Evolutionary conservation across 2,329 filamentous ascomycete species (phyloP), one percentile per base, ranked within the genome.

Genomic region (Sarocladium kiliense): DNA sequence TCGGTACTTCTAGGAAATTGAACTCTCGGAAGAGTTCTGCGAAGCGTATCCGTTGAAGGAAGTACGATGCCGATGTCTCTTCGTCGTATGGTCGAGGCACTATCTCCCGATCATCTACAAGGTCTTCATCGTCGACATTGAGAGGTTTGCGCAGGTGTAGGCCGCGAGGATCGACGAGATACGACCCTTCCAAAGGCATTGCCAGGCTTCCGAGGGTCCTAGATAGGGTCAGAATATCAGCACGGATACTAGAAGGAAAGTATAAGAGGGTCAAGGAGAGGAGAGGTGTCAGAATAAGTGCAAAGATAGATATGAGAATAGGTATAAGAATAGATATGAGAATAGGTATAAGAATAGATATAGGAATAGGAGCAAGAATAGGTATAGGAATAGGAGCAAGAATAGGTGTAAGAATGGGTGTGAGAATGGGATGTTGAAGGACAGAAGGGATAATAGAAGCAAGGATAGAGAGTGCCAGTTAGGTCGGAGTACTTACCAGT

Each of bases 51-150:
- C 75, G 69, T 32, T 71, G 65, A 4, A 77, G 61, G 23, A 70
- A 72, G 56, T 76, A 78, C 6, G 73, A 72, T 71, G 75, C 76
- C 12, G 64, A 62, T 0, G 75, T 77, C 9, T 74, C 72, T 14
- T 68, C 64, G 2, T 65, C 63, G 0, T 66, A 53, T 1, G 73
- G 67, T 18, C 59, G 57, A 4, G 64, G 59, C 5, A 63, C 60
- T 2, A 61, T 59, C 9, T 58, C 50, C 7, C 56, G 26, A 57
- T 62, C 21, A 12, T 55, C 45, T 11, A 57, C 49, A 2, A 77
- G 64, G 5, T 71, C 66, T 2, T 65, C 63, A 45, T 76, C 73
- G 23, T 73, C 67, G 12, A 76, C 61, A 53, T 78, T 77, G 2
- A 68, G 62, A 1, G 74, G 75, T 26, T 64, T 58, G 1, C 69